Percentiles rank a stretch among this genome's conserved stretches.
phyloP scores from a whole-genome alignment of 441 rosid genomes.

The Populus trichocarpa region DNA sequence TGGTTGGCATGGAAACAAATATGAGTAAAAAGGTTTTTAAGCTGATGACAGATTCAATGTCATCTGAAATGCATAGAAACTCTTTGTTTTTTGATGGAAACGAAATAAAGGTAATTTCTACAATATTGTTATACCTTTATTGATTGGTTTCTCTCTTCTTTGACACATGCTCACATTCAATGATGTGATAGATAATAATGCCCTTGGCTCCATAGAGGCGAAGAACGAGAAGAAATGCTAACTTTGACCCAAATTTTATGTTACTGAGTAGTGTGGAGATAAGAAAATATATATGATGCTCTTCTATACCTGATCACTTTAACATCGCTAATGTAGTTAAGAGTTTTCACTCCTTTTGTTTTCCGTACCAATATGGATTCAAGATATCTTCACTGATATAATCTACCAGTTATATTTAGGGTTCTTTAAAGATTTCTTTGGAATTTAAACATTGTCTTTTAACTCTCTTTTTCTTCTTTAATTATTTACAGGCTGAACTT shows the following conservation, averaged over 20 bases:
- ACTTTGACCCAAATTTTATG: background rate
- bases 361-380: background rate
- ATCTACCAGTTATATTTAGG: background rate
- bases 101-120: slow-evolving; percentile 70
- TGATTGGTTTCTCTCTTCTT: background rate
- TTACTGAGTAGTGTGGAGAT: background rate
- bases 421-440: background rate
- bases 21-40: slow-evolving; percentile 80
- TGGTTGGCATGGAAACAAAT: slow-evolving; percentile 83
- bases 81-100: slow-evolving; percentile 61
- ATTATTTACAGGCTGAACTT: slow-evolving; percentile 74
- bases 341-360: background rate
- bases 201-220: background rate
- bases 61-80: slow-evolving; percentile 63
- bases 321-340: background rate
- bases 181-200: background rate
- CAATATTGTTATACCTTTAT: slow-evolving; percentile 1
- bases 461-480: background rate
- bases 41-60: slow-evolving; percentile 75
- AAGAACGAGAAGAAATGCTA: background rate
- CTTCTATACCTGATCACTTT: background rate
- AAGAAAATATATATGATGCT: background rate
- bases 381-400: background rate
- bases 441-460: background rate
- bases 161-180: background rate